Evolutionary conservation across 257 asterid genomes (phyloP).

Genomic region (Primulina tabacum): DNA sequence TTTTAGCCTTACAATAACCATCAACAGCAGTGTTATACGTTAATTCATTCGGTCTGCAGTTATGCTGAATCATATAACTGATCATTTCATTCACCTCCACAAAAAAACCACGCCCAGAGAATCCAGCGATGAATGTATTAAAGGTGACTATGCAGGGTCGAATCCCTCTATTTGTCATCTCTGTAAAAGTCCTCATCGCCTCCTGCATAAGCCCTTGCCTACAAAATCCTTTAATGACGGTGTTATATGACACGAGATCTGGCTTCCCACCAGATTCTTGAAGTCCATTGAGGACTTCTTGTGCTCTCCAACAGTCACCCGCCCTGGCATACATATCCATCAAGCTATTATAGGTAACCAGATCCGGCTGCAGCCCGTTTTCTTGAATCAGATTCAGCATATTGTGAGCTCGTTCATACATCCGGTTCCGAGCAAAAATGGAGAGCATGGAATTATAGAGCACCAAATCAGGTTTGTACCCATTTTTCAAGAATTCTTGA

Average conservation of each 20-base stretch:
- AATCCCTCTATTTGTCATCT: constrained; percentile 72
- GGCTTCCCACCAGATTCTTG: constrained; percentile 58
- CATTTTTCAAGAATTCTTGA: constrained; percentile 67
- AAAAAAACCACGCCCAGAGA: constrained; percentile 62
- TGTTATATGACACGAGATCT: constrained; percentile 87
- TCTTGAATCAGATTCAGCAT: constrained; percentile 57
- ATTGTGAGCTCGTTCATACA: constrained; percentile 81
- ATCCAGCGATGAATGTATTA: constrained; percentile 86
- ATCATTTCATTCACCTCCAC: constrained; percentile 68
- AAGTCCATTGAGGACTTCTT: constrained; percentile 69
- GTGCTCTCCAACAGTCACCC: constrained; percentile 97
- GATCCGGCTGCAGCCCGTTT: constrained; percentile 70
- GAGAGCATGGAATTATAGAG: constrained; percentile 82
- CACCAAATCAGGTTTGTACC: constrained; percentile 79
- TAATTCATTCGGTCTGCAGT: constrained; percentile 82
- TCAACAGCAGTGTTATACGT: constrained; percentile 73
- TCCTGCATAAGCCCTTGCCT: constrained; percentile 94
- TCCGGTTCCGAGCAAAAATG: constrained; percentile 63
- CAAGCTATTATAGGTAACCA: constrained; percentile 77
- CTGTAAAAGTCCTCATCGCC: constrained; percentile 62
- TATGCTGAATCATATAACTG: constrained; percentile 69
- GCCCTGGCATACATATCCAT: constrained; percentile 95
- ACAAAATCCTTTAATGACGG: constrained; percentile 90
- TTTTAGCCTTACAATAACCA: constrained; percentile 78
- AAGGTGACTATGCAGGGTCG: constrained; percentile 82